Percentiles rank a stretch among this genome's conserved stretches.
Evolutionary conservation across 371 early-diverging fungal species (phyloP).

Genomic region (Rhizopus arrhizus): DNA sequence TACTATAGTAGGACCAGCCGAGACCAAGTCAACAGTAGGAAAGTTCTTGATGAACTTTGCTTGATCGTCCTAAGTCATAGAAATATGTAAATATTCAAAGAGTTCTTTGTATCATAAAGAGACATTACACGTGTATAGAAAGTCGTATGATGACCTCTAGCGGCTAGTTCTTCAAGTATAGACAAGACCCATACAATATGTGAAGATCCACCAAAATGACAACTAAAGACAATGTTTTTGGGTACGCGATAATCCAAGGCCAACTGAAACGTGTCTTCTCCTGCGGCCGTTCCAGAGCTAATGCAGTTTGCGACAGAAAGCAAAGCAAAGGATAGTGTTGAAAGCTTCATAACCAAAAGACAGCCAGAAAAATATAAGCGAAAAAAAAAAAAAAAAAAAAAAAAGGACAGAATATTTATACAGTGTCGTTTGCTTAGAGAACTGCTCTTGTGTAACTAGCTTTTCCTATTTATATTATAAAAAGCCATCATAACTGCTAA

Average conservation of each 20-base stretch:
- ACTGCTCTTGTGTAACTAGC: too few species aligned
- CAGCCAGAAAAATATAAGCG: too few species aligned
- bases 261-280: too few species aligned
- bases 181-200: conserved; percentile 24
- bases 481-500: too few species aligned
- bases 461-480: too few species aligned
- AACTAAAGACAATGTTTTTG: conserved; percentile 19
- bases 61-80: conserved; percentile 13
- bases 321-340: too few species aligned
- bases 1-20: conserved; percentile 13
- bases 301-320: too few species aligned
- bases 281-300: too few species aligned
- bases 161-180: conserved; percentile 18
- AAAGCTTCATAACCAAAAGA: too few species aligned
- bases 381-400: too few species aligned
- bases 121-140: conserved; percentile 17
- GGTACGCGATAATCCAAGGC: background rate
- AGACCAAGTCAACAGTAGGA: conserved; percentile 16
- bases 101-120: background rate
- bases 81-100: background rate
- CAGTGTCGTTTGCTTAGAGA: too few species aligned
- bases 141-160: conserved; percentile 13
- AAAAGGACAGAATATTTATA: too few species aligned
- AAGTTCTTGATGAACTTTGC: conserved; percentile 18
- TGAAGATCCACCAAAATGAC: conserved; percentile 16